Base-by-base conservation (phyloP, 306 rosid genomes). In the Trifolium dubium region DNA sequence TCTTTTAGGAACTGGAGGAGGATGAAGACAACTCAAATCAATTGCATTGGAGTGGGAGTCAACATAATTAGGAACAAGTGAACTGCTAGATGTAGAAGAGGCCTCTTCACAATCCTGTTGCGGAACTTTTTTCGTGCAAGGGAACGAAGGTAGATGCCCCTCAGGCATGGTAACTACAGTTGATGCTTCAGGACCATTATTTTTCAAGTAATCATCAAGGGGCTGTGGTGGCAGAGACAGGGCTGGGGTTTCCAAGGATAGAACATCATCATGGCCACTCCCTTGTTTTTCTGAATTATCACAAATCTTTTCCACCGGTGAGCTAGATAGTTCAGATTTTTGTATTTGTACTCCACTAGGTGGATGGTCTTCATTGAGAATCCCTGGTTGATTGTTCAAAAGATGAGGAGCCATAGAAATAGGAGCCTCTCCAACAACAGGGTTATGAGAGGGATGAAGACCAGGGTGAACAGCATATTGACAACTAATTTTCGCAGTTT, bases 11-110 rank as follows among this genome's bases (percentile, higher is more conserved):
- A 81, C 80, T 69, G 82, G 83, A 60, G 91, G 89, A 37, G 84
- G 87, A 67, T 92, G 95, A 34, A 76, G 83, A 80, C 50, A 83
- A 73, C 76, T 88, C 81, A 82, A 84, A 82, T 90, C 97, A 71
- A 78, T 79, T 28, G 71, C 86, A 75, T 69, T 82, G 64, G 98
- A 35, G 39, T 84, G 83, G 69, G 86, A 60, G 39, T 85, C 87
- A 62, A 76, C 63, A 86, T 73, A 64, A 74, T 69, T 76, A 78
- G 85, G 84, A 78, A 74, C 74, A 73, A 84, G 62, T 47, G 82
- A 77, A 80, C 58, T 67, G 77, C 79, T 73, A 50, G 88, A 64
- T 69, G 89, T 69, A 67, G 84, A 78, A 78, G 89, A 71, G 65
- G 84, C 61, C 64, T 76, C 85, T 67, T 80, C 90, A 74, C 66